Evolutionary conservation across 371 early-diverging fungal species (phyloP).

Genomic region (Funneliformis caledonium): DNA sequence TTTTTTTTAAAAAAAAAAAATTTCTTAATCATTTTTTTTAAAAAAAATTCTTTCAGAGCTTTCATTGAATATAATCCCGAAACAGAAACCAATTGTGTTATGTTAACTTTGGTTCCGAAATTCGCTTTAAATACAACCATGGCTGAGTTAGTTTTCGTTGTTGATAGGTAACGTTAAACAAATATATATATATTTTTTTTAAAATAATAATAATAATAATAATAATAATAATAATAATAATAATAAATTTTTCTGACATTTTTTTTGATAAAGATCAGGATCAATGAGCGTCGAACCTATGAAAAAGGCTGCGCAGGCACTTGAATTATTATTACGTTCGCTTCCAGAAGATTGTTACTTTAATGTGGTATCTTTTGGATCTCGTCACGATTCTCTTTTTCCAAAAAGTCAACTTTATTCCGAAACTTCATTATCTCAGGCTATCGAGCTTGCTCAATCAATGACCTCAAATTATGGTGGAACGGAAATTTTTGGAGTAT

Average conservation of each 20-base stretch:
- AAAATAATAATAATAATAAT: too few species aligned
- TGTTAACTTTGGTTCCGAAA: conserved; percentile 52
- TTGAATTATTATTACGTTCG: conserved; percentile 50
- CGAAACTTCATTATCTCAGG: conserved; percentile 44
- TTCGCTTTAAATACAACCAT: conserved; percentile 49
- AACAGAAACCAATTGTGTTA: conserved; percentile 47
- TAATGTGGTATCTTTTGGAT: conserved; percentile 58
- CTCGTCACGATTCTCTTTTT: conserved; percentile 45
- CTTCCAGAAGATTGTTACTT: conserved; percentile 50
- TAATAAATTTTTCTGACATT: too few species aligned
- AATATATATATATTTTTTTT: too few species aligned
- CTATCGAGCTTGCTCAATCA: conserved; percentile 39
- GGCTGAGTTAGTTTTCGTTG: conserved; percentile 53
- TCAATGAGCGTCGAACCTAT: conserved; percentile 43
- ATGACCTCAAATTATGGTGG: conserved; percentile 54
- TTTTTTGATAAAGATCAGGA: background rate
- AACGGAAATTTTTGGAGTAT: conserved; percentile 49
- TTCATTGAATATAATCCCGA: conserved; percentile 50
- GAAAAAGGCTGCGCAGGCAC: conserved; percentile 40
- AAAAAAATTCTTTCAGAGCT: conserved; percentile 46
- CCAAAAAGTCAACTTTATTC: conserved; percentile 47
- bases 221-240: too few species aligned
- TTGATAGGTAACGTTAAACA: too few species aligned
- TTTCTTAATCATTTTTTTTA: conserved; percentile 42
- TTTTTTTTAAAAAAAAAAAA: conserved; percentile 4